These are phyloP conservation scores for Coprinopsis sp. DNA, from an alignment of 768 basidiomycete species.

Conservation along the genomic window DNA sequence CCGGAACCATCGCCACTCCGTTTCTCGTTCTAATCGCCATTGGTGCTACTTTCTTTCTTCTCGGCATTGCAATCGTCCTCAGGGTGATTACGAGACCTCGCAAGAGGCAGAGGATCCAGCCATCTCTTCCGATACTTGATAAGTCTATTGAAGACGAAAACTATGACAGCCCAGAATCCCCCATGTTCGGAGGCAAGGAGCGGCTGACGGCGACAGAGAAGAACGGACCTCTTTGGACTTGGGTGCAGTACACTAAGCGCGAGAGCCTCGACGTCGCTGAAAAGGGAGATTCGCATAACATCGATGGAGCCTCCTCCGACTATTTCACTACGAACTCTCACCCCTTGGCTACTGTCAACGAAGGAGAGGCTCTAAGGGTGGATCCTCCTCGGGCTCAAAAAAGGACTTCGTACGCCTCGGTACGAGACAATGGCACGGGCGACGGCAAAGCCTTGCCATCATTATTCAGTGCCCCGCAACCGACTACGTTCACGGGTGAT, in stretches of 20 bases:
- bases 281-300: conserved; percentile 11
- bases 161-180: conserved; percentile 52
- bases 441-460: conserved; percentile 31
- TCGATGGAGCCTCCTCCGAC: neutral
- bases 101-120: conserved; percentile 54
- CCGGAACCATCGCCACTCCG: conserved; percentile 43
- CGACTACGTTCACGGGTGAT: conserved; percentile 35
- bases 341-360: neutral
- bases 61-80: conserved; percentile 44
- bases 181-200: conserved; percentile 76
- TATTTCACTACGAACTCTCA: neutral
- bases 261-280: conserved; percentile 15
- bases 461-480: conserved; percentile 27
- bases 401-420: conserved; percentile 39
- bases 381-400: conserved; percentile 9
- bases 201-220: conserved; percentile 36
- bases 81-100: conserved; percentile 47
- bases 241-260: conserved; percentile 50
- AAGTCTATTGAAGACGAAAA: conserved; percentile 46
- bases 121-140: conserved; percentile 69
- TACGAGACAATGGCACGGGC: conserved; percentile 43
- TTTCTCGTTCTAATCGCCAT: conserved; percentile 51
- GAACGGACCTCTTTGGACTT: conserved; percentile 48
- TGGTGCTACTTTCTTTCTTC: conserved; percentile 43
- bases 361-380: too few species aligned